A percentile compares a stretch with the other conserved stretches of the same genome.
phyloP scores from a whole-genome alignment of 2,329 filamentous ascomycete species.

The Arthrobotrys sphaeroides region DNA sequence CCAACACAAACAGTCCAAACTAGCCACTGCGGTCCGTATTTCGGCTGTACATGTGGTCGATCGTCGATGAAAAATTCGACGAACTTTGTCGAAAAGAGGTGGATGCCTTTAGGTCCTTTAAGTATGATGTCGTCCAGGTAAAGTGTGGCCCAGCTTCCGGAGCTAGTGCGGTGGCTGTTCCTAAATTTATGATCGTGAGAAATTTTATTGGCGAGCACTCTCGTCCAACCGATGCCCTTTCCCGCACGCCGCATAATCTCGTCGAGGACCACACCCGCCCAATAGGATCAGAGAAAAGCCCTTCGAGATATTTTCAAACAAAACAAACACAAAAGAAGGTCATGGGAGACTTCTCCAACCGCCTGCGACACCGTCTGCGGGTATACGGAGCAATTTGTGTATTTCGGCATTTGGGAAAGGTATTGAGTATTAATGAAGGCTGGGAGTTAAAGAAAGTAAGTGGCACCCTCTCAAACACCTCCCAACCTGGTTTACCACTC shows the following conservation, averaged over 20 bases:
- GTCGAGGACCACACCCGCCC: slow-evolving; percentile 10
- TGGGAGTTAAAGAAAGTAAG: neutral
- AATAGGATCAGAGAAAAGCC: slow-evolving; percentile 1
- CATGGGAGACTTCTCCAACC: neutral
- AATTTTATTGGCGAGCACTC: slow-evolving; percentile 51
- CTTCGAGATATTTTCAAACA: slow-evolving; percentile 3
- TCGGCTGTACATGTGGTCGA: slow-evolving; percentile 42
- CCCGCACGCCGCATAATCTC: slow-evolving; percentile 41
- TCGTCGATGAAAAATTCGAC: slow-evolving; percentile 17
- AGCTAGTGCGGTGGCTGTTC: slow-evolving; percentile 25
- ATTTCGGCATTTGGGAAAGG: no score
- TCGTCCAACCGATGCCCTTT: slow-evolving; percentile 51
- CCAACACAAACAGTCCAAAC: slow-evolving; percentile 37
- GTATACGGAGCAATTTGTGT: no score
- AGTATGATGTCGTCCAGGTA: slow-evolving; percentile 3
- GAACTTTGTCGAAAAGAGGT: neutral
- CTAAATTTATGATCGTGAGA: slow-evolving; percentile 53
- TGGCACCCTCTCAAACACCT: neutral
- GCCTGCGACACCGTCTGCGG: no score
- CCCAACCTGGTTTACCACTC: neutral
- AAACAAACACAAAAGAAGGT: neutral
- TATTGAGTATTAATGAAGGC: neutral
- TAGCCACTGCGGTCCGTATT: slow-evolving; percentile 17
- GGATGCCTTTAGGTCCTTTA: slow-evolving; percentile 25
- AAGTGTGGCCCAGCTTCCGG: slow-evolving; percentile 13